These are phyloP conservation scores for Mycena vulgaris DNA, from an alignment of 768 basidiomycete species.

Conservation along the genomic window DNA sequence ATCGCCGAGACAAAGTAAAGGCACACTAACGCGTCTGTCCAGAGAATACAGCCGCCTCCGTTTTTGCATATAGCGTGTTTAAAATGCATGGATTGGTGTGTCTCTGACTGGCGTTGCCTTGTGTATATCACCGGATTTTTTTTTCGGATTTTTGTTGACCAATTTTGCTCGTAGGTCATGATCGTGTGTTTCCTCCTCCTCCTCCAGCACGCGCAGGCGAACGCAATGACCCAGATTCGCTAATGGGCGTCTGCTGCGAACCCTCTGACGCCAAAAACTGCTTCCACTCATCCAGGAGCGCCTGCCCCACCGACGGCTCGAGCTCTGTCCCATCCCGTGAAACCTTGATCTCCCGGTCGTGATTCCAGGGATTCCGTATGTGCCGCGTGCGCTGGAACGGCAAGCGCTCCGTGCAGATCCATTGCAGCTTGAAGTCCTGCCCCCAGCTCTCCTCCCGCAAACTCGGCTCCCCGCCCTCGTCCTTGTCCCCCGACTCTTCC, in stretches of 20 bases:
- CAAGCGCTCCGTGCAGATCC: slow-evolving; percentile 80
- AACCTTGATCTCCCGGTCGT: slow-evolving; percentile 84
- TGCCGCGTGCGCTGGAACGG: slow-evolving; percentile 85
- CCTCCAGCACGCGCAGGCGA: too few relatives aligned
- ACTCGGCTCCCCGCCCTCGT: slow-evolving; percentile 31
- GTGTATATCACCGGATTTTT: slow-evolving; percentile 34
- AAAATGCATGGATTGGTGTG: slow-evolving; percentile 36
- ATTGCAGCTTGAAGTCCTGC: slow-evolving; percentile 85
- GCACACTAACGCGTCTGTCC: slow-evolving; percentile 26
- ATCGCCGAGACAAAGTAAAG: slow-evolving; percentile 2
- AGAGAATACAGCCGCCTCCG: slow-evolving; percentile 26
- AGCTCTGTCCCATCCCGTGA: slow-evolving; percentile 94
- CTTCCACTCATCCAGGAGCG: slow-evolving; percentile 80
- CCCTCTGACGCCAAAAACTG: slow-evolving; percentile 42
- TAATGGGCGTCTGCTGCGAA: slow-evolving; percentile 10
- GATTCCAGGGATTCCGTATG: slow-evolving; percentile 94
- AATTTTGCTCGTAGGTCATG: slow-evolving; percentile 47
- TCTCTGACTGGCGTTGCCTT: slow-evolving; percentile 35
- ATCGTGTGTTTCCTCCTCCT: slow-evolving; percentile 38
- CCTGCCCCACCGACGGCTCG: slow-evolving; percentile 82
- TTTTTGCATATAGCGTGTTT: slow-evolving; percentile 28
- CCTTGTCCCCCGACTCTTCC: slow-evolving; percentile 29
- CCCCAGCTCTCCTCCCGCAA: slow-evolving; percentile 70
- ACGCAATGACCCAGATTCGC: slow-evolving; percentile 13
- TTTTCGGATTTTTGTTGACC: slow-evolving; percentile 17